phyloP scores from a whole-genome alignment of 495 filamentous ascomycete species.

The Hypoxylon cercidicola region DNA sequence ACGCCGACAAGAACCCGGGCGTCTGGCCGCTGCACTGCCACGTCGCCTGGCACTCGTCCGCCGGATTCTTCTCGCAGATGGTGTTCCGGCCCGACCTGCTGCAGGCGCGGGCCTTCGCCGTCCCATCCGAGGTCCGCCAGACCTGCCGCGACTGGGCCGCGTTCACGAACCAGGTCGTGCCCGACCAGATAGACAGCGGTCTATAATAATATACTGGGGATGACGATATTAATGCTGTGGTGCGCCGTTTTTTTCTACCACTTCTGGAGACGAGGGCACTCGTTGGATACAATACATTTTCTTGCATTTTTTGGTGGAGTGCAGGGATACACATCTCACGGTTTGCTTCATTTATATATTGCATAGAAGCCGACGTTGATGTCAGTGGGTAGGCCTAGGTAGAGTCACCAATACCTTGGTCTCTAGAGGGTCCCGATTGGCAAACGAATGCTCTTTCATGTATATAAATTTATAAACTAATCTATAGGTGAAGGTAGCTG shows the following conservation, averaged over 20 bases:
- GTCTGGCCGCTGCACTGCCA: slow-evolving; percentile 71
- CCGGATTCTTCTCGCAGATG: slow-evolving; percentile 63
- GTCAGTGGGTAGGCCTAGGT: too few relatives aligned
- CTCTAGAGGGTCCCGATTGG: too few relatives aligned
- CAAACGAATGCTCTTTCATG: slow-evolving; percentile 11
- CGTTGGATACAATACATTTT: background rate
- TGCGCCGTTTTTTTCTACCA: too few relatives aligned
- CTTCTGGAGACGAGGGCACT: background rate
- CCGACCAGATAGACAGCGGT: slow-evolving; percentile 68
- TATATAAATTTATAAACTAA: slow-evolving; percentile 18
- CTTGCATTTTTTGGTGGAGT: too few relatives aligned
- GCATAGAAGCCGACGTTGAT: slow-evolving; percentile 11
- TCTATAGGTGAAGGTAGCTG: background rate
- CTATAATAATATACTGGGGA: slow-evolving; percentile 43
- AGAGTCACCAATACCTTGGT: background rate
- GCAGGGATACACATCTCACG: too few relatives aligned
- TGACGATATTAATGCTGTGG: background rate
- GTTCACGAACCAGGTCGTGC: slow-evolving; percentile 56
- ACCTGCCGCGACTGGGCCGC: slow-evolving; percentile 63
- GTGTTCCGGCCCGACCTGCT: slow-evolving; percentile 58
- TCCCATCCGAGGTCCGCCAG: slow-evolving; percentile 53
- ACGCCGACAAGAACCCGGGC: slow-evolving; percentile 58
- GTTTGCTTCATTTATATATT: slow-evolving; percentile 17
- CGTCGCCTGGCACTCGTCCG: slow-evolving; percentile 67
- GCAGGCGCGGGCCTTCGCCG: slow-evolving; percentile 11